Evolutionary conservation across 2,329 filamentous ascomycete species (phyloP).

Genomic region (Ophiostoma sp.): DNA sequence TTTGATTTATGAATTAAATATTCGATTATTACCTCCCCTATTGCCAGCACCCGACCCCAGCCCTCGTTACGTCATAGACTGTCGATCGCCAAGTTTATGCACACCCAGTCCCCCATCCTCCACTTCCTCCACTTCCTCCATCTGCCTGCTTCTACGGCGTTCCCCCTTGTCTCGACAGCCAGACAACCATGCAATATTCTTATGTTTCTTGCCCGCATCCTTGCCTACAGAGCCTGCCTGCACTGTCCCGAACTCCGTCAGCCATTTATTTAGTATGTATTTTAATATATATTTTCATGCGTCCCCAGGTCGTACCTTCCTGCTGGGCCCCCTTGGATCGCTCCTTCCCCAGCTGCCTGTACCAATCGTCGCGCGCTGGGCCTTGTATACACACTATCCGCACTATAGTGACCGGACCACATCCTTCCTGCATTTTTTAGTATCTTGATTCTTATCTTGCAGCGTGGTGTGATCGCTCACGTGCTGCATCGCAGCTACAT

Average conservation of each 20-base stretch:
- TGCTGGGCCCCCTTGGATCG: constrained; percentile 3
- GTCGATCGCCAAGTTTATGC: constrained; percentile 21
- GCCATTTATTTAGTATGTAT: not conserved
- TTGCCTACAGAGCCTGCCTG: too few relatives aligned
- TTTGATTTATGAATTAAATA: not conserved
- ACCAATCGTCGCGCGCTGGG: not conserved
- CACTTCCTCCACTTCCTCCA: not conserved
- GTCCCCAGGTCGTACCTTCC: not conserved
- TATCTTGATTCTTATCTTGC: too few relatives aligned
- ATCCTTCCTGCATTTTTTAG: not conserved
- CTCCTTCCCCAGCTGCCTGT: constrained; percentile 3
- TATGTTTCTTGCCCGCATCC: not conserved
- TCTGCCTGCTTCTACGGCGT: not conserved
- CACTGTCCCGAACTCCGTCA: too few relatives aligned
- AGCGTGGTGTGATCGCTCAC: too few relatives aligned
- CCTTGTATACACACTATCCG: not conserved
- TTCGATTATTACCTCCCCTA: not conserved
- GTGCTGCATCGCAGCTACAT: too few relatives aligned
- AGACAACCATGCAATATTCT: constrained; percentile 2
- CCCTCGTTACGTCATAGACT: constrained; percentile 25
- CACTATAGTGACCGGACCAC: not conserved
- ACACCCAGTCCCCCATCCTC: not conserved
- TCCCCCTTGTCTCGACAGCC: constrained; percentile 1
- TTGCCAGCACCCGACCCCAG: constrained; percentile 12
- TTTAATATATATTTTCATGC: constrained; percentile 7